Base-by-base conservation (phyloP, 495 filamentous ascomycete genomes). In the Coniosporium apollinis region DNA sequence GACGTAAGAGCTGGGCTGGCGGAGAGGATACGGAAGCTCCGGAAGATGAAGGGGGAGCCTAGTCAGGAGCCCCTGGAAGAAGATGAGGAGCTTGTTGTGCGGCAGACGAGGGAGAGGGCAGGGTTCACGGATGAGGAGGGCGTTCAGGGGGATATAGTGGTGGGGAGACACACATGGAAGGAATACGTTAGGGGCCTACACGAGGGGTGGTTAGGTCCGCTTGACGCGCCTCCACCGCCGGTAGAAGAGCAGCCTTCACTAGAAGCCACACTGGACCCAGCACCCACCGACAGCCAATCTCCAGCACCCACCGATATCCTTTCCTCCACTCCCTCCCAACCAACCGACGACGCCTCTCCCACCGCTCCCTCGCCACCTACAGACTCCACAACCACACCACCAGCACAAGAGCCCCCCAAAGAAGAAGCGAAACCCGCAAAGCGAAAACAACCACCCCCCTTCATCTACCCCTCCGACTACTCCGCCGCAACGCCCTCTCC, bases 121-220 rank as follows among this genome's bases (percentile, higher is more conserved):
- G 76, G 74, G 16, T 70, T 86, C 8, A 56, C 49, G 13, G 73
- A 85, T 16, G 85, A 72, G 50, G 65, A 74, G 2, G 85, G 82
- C 8, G 61, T 78, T 1, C 64, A 66, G 40, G 85, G 86, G 17
- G 86, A 94, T 52, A 62, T 99, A 31, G 72, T 96, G 3, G 72
- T 99, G 42, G 89, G 91, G 4, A 66, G 89, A 39, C 76, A 94
- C 50, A 79, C 86, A 6, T 99, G 89, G 89, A 96, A 94, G 58
- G 89, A 99, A 58, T 99, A 94, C 56, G 59, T 96, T 7, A 70
- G 83, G 18, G 89, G 89, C 18, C 45, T 94, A 38, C 89, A 99
- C 43, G 89, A 99, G 50, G 89, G 89, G 34, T 96, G 91, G 89
- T 61, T 99, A 13, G 89, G 89, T 1, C 85, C 89, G 1, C 59